Evolutionary conservation across 1,139 yeast genomes (phyloP), one percentile per base, ranked within the genome.

Genomic region (Saccharomyces hybrid): DNA sequence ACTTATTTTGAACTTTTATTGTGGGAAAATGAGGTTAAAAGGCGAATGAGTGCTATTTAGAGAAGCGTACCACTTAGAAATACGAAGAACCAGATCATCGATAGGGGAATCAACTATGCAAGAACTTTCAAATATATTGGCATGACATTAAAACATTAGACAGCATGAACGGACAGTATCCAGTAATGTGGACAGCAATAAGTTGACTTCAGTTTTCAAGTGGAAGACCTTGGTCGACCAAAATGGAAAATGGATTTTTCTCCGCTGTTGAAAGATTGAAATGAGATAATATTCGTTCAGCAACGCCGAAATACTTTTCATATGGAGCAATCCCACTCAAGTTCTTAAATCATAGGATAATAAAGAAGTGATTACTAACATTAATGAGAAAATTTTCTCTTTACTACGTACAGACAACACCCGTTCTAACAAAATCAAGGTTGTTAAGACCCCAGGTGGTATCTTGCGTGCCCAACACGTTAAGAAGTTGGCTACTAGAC

Each of bases 391-490:
- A 42, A 25, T 25, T 8, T 49, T 38, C 8, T 49, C 14, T 48
- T 14, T 46, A 46, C 44, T 54, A 52, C 57, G 55, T 67, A 52
- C 76, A 83, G 90, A 89, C 96, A 91, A 91, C 96, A 89, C 97
- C 85, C 87, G 85, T 79, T 91, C 98, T 71, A 93, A 93, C 96
- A 88, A 86, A 84, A 91, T 91, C 83, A 90, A 88, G 93, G 95
- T 91, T 79, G 95, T 91, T 73, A 93, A 90, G 88, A 93, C 99
- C 80, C 98, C 99, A 78, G 99, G 99, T 83, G 97, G 97, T 76
- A 86, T 85, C 79, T 85, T 93, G 78, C 86, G 90, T 75, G 96
- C 96, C 78, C 97, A 89, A 79, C 98, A 93, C 82, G 81, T 88
- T 77, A 90, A 90, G 87, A 93, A 93, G 86, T 75, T 76, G 72